Base-by-base conservation (phyloP, 164 flowering plant species). In the Cinnamomum chago region DNA sequence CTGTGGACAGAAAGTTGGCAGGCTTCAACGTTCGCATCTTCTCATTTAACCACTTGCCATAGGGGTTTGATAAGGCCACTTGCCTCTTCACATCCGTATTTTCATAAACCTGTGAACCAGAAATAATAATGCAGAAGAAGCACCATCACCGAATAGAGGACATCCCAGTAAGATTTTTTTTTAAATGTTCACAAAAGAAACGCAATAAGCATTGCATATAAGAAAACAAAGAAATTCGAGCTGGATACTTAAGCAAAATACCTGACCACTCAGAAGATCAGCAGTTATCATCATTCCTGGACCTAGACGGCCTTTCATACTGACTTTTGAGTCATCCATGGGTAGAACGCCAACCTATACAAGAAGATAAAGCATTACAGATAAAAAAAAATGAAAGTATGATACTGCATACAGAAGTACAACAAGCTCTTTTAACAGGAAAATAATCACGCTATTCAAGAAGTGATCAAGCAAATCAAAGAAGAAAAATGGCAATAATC, bases 281-380 rank as follows among this genome's bases (percentile, higher is more conserved):
- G 84, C 99, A 50, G 95, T 52, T 77, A 96, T 96, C 99, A 96
- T 96, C 99, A 96, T 96, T 81, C 99, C 99, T 27, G 99, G 99
- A 84, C 99, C 99, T 64, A 96, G 85, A 70, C 99, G 97, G 69
- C 99, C 99, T 85, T 96, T 96, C 94, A 86, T 86, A 67, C 75
- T 87, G 70, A 95, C 89, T 83, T 88, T 94, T 75, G 97, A 89
- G 69, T 96, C 99, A 84, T 96, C 98, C 90, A 92, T 84, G 3
- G 98, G 99, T 67, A 96, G 40, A 73, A 96, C 98, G 64, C 99
- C 99, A 84, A 96, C 98, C 99, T 95, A 80, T 51, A 52, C 13
- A 74, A 22, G 64, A 51, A 67, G 14, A 60, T 17, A 23, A 65
- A 50, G 18, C 40, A 65, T 4, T 5, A 24, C 25, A 50, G 50